These are phyloP conservation scores for Boletellus sp. DNA, from an alignment of 768 basidiomycete species.

Conservation along the genomic window DNA sequence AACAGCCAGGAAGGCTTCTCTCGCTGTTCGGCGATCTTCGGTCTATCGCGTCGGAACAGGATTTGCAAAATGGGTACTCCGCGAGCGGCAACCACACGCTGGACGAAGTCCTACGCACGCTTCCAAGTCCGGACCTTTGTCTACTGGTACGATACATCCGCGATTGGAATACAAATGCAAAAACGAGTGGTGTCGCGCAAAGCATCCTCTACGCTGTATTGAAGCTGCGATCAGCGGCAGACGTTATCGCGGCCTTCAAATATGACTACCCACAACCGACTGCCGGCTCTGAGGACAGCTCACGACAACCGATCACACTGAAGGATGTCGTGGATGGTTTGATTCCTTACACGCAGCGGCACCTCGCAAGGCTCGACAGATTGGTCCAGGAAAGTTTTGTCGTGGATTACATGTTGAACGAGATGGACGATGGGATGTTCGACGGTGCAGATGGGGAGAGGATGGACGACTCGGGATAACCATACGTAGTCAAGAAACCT, in stretches of 20 bases:
- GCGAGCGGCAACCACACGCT: constrained; percentile 71
- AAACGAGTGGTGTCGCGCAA: constrained; percentile 83
- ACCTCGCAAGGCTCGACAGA: constrained; percentile 79
- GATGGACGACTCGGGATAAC: constrained; percentile 35
- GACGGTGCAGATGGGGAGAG: constrained; percentile 42
- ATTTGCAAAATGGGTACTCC: constrained; percentile 21
- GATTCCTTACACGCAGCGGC: constrained; percentile 93
- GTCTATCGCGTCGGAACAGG: constrained; percentile 23
- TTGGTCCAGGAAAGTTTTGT: constrained; percentile 94
- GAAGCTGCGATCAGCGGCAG: constrained; percentile 70
- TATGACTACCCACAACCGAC: constrained; percentile 15
- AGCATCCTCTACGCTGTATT: constrained; percentile 75
- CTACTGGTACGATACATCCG: constrained; percentile 78
- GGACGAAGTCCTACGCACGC: constrained; percentile 75
- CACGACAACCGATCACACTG: constrained; percentile 33
- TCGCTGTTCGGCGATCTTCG: constrained; percentile 70
- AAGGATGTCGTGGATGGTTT: constrained; percentile 81
- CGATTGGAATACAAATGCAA: constrained; percentile 95
- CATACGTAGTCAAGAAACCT: constrained; percentile 20
- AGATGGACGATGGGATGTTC: constrained; percentile 83
- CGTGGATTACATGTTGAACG: constrained; percentile 81
- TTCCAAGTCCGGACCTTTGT: constrained; percentile 71
- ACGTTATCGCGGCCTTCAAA: constrained; percentile 65
- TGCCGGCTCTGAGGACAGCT: constrained; percentile 26
- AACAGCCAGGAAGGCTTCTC: constrained; percentile 86